A percentile compares a stretch with the other conserved stretches of the same genome.
Evolutionary conservation across 371 early-diverging fungal species (phyloP).

Genomic region (Mortierella sp.): DNA sequence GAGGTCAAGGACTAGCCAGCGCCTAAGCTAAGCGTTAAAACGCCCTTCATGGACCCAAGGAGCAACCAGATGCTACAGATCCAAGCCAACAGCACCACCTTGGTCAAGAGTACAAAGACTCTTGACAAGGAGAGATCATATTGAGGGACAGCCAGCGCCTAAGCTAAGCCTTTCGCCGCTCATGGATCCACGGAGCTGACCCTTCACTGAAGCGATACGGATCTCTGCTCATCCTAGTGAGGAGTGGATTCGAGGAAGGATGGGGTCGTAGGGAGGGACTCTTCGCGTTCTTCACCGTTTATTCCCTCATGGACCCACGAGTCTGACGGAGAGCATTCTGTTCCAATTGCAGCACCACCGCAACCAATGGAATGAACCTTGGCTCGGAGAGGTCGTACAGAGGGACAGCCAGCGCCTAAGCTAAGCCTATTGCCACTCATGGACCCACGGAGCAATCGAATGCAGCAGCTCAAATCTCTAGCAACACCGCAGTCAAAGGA

Average conservation of each 20-base stretch:
- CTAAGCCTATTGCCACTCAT: conserved; percentile 28
- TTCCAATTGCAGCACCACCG: conserved; percentile 28
- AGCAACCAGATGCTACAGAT: conserved; percentile 36
- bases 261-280: conserved; percentile 23
- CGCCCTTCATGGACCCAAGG: conserved; percentile 37
- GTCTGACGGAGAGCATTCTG: conserved; percentile 36
- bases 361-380: neutral
- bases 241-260: conserved; percentile 30
- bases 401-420: conserved; percentile 22
- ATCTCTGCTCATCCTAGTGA: conserved; percentile 38
- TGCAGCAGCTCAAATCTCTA: conserved; percentile 25
- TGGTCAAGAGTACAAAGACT: conserved; percentile 9
- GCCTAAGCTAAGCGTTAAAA: conserved; percentile 19
- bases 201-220: conserved; percentile 31
- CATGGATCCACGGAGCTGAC: conserved; percentile 32
- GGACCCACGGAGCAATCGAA: conserved; percentile 27
- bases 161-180: conserved; percentile 31
- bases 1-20: conserved; percentile 41
- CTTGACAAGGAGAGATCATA: conserved; percentile 27
- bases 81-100: conserved; percentile 24
- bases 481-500: conserved; percentile 12
- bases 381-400: conserved; percentile 23
- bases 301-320: conserved; percentile 34
- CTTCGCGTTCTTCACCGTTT: conserved; percentile 1
- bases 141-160: conserved; percentile 24